A percentile compares a stretch with the other conserved stretches of the same genome.
Conservation (phyloP, 2,329 filamentous ascomycete species). For the Trichoderma atrobrunneum region DNA sequence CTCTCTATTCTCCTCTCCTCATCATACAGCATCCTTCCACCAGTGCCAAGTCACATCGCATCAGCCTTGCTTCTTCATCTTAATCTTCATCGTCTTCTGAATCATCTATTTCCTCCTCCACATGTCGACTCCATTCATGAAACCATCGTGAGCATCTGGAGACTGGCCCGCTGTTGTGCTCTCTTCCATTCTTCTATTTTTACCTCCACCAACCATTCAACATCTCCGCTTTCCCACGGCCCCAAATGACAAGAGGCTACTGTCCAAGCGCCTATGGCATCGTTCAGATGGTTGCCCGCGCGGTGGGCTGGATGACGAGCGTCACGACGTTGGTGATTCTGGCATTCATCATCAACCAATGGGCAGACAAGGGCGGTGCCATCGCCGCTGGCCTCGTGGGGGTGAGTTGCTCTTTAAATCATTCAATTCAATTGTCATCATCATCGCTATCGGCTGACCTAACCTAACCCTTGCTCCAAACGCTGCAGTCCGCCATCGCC, state of each 20-base stretch:
- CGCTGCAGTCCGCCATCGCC: conserved; percentile 30
- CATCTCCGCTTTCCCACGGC: not conserved
- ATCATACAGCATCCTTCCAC: not conserved
- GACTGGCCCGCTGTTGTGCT: not conserved
- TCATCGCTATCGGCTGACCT: not conserved
- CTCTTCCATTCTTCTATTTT: not conserved
- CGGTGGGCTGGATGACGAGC: conserved; percentile 33
- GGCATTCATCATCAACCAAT: conserved; percentile 33
- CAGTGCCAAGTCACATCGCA: not conserved
- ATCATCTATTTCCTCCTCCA: not conserved
- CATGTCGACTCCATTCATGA: not conserved
- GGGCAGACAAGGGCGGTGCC: conserved; percentile 30
- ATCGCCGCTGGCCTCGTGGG: conserved; percentile 33
- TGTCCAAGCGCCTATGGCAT: conserved; percentile 13
- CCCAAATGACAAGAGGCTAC: conserved; percentile 14
- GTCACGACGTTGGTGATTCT: conserved; percentile 33
- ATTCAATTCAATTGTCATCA: too few relatives aligned
- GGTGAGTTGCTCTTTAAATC: conserved; percentile 26
- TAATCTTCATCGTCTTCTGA: not conserved
- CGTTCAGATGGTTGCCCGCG: conserved; percentile 27
- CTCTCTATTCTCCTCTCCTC: not conserved
- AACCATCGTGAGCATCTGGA: not conserved
- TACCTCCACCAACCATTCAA: not conserved
- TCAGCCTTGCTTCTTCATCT: not conserved
- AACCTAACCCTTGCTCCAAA: not conserved